A percentile compares a stretch with the other conserved stretches of the same genome.
Evolutionary conservation across 345 rosid genomes (phyloP).

Genomic region (Jatropha curcas): DNA sequence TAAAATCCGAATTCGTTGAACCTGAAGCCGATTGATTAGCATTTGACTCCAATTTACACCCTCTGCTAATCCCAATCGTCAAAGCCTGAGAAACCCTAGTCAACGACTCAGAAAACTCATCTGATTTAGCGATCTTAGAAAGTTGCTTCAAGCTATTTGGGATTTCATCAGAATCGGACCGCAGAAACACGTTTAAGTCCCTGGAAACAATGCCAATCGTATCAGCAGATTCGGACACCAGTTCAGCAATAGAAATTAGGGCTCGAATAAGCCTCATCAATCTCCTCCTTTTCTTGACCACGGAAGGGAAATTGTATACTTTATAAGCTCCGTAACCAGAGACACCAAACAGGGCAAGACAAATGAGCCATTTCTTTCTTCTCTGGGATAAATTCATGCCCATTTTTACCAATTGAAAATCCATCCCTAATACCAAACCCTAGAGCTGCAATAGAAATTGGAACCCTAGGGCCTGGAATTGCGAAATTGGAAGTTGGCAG

Average conservation of each 20-base stretch:
- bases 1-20: constrained; percentile 31
- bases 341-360: constrained; percentile 54
- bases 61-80: constrained; percentile 63
- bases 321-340: constrained; percentile 82
- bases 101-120: constrained; percentile 62
- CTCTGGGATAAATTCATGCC: constrained; percentile 45
- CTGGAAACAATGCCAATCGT: constrained; percentile 54
- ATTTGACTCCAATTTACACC: constrained; percentile 40
- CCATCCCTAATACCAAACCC: constrained; percentile 44
- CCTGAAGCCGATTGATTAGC: constrained; percentile 19
- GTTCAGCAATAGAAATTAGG: constrained; percentile 58
- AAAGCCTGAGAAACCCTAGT: constrained; percentile 60
- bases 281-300: constrained; percentile 61
- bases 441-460: neutral
- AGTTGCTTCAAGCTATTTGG: constrained; percentile 90
- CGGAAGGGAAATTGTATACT: constrained; percentile 64
- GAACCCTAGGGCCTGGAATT: constrained; percentile 13
- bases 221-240: constrained; percentile 76
- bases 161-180: constrained; percentile 70
- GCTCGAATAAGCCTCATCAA: constrained; percentile 58
- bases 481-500: neutral
- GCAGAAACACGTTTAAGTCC: constrained; percentile 68
- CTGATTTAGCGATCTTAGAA: constrained; percentile 66
- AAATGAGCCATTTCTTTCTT: constrained; percentile 62
- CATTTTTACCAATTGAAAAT: constrained; percentile 45